Base-by-base conservation (phyloP, 2,329 filamentous ascomycete genomes). In the Fusarium gaditjirri region DNA sequence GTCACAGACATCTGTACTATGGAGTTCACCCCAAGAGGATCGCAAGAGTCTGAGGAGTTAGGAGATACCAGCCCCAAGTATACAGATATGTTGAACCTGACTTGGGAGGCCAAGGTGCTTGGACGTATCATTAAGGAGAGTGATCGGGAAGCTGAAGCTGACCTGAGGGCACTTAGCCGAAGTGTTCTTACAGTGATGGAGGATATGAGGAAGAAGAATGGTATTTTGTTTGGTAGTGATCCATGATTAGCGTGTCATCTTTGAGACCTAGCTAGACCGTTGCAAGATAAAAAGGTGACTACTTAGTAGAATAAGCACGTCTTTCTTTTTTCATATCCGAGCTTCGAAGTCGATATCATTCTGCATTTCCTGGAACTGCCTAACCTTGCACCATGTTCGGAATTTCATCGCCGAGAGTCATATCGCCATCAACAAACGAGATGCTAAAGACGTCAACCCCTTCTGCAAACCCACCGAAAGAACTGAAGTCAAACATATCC, bases 221-320 rank as follows among this genome's bases (percentile, higher is more conserved):
- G 43, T 0, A 74, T 74, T 23, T 8, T 70, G 4, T 74, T 72
- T 36, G 61, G 59, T 14, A 55, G 54, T 31, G 71, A 74, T 38
- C 46, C 39, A 50, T 70, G 47, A n/a, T 16, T 2, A 4, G 23
- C 9, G 2, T 8, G 16, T 36, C 17, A 35, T 35, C 6, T 16
- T 25, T 4, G 3, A n/a, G 14, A n/a, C 8, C 21, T 17, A 14
- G 19, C 2, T n/a, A 9, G 14, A 16, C 8, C 2, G 27, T 9
- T 47, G 27, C 14, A 23, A 5, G 46, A 17, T 7, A 5, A 5
- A 21, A 3, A 23, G 14, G 11, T 16, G 5, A 19, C 17, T 36
- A n/a, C 9, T 27, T 5, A 81, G 82, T 73, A 87, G 82, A 67
- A 91, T 90, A 17, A 11, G 1, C 10, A 14, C 25, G 16, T 8